These are phyloP conservation scores for Echeveria elegans DNA, from an alignment of 164 flowering plant species.

Conservation along the genomic window DNA sequence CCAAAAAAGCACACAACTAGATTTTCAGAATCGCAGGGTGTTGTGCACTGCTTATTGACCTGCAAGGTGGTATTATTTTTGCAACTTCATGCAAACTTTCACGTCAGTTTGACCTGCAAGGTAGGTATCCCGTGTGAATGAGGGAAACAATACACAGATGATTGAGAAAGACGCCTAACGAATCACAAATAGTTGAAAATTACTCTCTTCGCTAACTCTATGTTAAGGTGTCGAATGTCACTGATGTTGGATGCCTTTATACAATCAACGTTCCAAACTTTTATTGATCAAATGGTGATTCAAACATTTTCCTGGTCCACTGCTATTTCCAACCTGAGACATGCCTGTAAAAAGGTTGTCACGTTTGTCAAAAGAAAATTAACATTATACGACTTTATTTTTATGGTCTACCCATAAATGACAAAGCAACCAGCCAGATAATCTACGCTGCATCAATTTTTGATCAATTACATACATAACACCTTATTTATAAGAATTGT, in stretches of 20 bases:
- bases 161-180: not conserved
- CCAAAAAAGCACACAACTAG: no score
- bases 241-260: conserved; percentile 19
- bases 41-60: no score
- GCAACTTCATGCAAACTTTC: conserved; percentile 48
- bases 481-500: no score
- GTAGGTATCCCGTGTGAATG: not conserved
- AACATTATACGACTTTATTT: not conserved
- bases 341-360: conserved; percentile 27
- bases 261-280: conserved; percentile 70
- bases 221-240: conserved; percentile 35
- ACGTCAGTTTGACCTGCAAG: conserved; percentile 75
- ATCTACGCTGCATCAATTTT: not conserved
- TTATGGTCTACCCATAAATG: no score
- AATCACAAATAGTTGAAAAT: conserved; percentile 10
- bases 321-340: conserved; percentile 24
- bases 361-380: not conserved
- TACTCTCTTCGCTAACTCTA: conserved; percentile 61
- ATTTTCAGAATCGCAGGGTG: no score
- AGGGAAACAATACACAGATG: not conserved
- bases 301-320: conserved; percentile 45
- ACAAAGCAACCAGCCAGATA: not conserved
- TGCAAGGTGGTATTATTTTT: not conserved
- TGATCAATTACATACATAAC: no score
- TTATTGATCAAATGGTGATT: conserved; percentile 64